Evolutionary conservation across 2,329 filamentous ascomycete genomes (phyloP), one percentile per base, ranked within the genome.

Genomic region (Monosporascus sp.): DNA sequence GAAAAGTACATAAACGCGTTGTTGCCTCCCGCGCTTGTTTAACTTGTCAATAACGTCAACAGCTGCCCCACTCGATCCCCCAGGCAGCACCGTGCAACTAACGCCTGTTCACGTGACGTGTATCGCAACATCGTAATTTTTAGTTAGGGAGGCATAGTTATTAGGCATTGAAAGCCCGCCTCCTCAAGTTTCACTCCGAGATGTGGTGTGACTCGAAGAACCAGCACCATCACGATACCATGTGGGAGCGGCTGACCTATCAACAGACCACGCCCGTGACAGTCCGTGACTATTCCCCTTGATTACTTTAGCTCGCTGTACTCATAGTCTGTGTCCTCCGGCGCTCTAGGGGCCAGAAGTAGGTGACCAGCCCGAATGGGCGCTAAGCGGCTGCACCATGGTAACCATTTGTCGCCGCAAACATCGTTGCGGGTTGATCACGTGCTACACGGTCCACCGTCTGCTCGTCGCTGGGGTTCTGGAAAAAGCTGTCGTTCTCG

Each of bases 401-500:
- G 43, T 46, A n/a, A 46, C 43, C 81, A 65, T 4, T 71, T 77
- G 1, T 76, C 72, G 54, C 81, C 78, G 52, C 81, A 83, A 1
- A 74, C 72, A 1, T 80, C 80, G 0, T 65, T 67, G 11, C 70
- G 67, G 53, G 73, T 77, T 2, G 70, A 67, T 81, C 0, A 79
- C 79, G 57, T 83, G 79, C 63, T 79, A 83, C 0, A 78, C 75
- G 49, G 78, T 80, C 75, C 75, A 83, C 2, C 27, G 74, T 77
- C 64, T 83, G 72, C 0, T 67, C 74, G 3, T 72, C 77, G 55
- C 82, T 78, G 0, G 79, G 79, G 55, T 77, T 81, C 31, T 66
- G 69, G 67, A 85, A 83, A 71, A 84, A 83, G 3, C 77, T 78
- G 59, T 82, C 82, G 55, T 82, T 79, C 0, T 78, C 80, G 0